Base-by-base conservation (phyloP, 2,329 filamentous ascomycete species). In the Diaporthe amygdali region DNA sequence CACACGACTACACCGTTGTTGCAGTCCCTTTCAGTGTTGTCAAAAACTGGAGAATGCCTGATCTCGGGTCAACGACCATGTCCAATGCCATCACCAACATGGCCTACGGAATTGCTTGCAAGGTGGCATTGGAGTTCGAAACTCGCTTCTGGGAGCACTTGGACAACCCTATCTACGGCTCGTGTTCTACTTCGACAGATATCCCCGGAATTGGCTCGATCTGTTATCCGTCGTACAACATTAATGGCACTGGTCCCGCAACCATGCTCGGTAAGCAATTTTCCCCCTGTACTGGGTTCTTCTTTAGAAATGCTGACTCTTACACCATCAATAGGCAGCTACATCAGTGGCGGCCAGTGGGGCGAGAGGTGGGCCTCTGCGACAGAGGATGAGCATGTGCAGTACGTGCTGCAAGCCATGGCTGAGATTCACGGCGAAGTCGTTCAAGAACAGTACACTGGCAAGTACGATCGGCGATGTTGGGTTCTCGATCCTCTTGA, bases 141-240 rank as follows among this genome's bases (percentile, higher is more conserved):
- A 89, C 91, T 0, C 89, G 92, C 2, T 89, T 89, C 82, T 89
- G 86, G 87, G 86, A 89, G 76, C 82, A 85, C 70, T 81, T 80
- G 61, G 78, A 81, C 37, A 83, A 82, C 59, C 85, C 86, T 6
- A 93, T 94, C 77, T 84, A 88, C 71, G 92, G 92, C 15, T 89
- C 90, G 8, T 93, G 91, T 76, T 88, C 86, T 55, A 84, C 84
- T 3, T 74, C 74, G 0, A 87, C 85, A 1, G 87, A 92, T 74
- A 91, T 92, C 68, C 85, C 89, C 0, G 88, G 89, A 32, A 85
- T 93, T 68, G 88, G 89, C 30, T 85, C 80, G 55, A 84, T 92
- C 72, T 93, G 90, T 84, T 93, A 93, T 79, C 91, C 91, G 0
- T 87, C 87, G 7, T 93, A 92, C 82, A 84, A 89, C 73, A 83